Evolutionary conservation across 2,329 filamentous ascomycete species (phyloP).

Genomic region (Colletotrichum filicis): DNA sequence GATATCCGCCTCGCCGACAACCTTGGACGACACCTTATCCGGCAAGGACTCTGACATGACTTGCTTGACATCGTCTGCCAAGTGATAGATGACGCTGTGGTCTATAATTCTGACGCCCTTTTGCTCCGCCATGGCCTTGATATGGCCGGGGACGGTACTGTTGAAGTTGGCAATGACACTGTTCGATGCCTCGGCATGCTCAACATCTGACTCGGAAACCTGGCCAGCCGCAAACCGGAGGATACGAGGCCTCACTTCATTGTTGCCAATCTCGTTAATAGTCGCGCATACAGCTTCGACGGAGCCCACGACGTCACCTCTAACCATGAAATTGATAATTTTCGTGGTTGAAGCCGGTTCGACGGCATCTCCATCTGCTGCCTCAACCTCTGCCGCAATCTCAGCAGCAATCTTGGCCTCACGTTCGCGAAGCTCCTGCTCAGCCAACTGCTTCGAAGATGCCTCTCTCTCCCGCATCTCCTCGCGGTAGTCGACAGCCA

Average conservation of each 20-base stretch:
- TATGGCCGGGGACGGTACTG: conserved; percentile 72
- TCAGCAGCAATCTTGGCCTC: conserved; percentile 56
- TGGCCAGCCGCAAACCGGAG: conserved; percentile 82
- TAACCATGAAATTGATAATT: conserved; percentile 84
- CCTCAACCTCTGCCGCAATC: conserved; percentile 47
- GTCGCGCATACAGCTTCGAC: conserved; percentile 89
- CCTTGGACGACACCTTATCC: conserved; percentile 73
- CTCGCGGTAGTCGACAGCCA: conserved; percentile 79
- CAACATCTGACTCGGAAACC: conserved; percentile 87
- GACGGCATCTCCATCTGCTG: conserved; percentile 49
- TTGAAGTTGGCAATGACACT: conserved; percentile 91
- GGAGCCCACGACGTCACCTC: conserved; percentile 92
- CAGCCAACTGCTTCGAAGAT: conserved; percentile 85
- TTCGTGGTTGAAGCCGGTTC: conserved; percentile 49
- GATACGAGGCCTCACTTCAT: conserved; percentile 82
- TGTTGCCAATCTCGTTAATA: conserved; percentile 82
- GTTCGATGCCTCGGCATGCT: conserved; percentile 82
- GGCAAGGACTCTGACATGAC: conserved; percentile 77
- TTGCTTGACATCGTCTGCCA: conserved; percentile 77
- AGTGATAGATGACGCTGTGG: conserved; percentile 86
- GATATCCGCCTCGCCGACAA: conserved; percentile 90
- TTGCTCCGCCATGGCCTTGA: conserved; percentile 75
- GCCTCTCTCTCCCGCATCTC: conserved; percentile 78
- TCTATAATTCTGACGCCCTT: conserved; percentile 83
- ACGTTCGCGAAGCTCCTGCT: conserved; percentile 72